Conservation (phyloP, 148 eudicot genomes). For the Camellia sinensis region DNA sequence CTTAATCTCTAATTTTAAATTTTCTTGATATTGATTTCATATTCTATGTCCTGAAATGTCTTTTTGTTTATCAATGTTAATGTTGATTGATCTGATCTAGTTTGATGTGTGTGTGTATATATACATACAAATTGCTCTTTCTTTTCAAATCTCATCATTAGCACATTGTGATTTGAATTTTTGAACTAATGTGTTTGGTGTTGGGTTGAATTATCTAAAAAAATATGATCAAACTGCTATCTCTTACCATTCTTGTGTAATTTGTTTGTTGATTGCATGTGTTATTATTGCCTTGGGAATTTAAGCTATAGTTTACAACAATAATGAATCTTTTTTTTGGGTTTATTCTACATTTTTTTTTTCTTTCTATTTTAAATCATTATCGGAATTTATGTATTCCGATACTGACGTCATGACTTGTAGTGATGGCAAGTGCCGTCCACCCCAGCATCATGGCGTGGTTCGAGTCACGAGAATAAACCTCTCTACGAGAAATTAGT, state of each 20-base stretch:
- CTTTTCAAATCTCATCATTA: background rate
- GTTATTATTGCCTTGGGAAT: background rate
- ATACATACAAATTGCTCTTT: background rate
- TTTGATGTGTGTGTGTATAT: background rate
- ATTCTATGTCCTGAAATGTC: background rate
- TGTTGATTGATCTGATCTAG: background rate
- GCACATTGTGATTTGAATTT: background rate
- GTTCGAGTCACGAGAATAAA: no score
- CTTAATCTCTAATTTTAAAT: no score
- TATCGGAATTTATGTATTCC: no score
- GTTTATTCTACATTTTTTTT: no score
- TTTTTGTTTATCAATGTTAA: background rate
- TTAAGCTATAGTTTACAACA: background rate
- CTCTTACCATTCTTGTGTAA: background rate
- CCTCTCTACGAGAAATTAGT: no score
- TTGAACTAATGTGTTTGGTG: background rate
- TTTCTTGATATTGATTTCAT: no score
- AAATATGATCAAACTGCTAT: background rate
- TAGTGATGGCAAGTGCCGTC: no score
- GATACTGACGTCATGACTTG: no score
- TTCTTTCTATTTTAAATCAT: no score
- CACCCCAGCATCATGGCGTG: no score
- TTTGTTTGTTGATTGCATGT: background rate
- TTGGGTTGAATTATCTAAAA: background rate
- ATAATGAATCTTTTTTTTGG: no score